phyloP scores from a whole-genome alignment of 225 moss, liverwort and hornwort species.

The Physcomitrium patens region DNA sequence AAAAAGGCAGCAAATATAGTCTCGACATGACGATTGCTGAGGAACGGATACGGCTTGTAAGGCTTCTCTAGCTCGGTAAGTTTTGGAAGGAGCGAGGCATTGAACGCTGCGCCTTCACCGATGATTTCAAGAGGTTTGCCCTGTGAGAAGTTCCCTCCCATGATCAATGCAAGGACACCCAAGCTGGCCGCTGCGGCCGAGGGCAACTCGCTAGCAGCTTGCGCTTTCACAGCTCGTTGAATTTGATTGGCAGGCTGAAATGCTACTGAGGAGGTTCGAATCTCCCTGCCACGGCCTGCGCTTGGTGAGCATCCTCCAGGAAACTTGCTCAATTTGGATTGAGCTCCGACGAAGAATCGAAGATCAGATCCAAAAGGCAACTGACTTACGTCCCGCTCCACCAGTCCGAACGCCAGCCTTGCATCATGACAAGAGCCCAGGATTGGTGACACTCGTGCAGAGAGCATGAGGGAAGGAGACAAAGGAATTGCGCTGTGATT shows the following conservation, averaged over 20 bases:
- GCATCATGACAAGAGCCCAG: neutral
- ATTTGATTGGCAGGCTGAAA: neutral
- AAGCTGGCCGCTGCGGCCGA: slow-evolving; percentile 37
- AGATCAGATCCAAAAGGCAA: neutral
- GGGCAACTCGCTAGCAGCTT: slow-evolving; percentile 13
- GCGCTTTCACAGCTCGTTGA: slow-evolving; percentile 25
- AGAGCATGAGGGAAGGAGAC: slow-evolving; percentile 22
- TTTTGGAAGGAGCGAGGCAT: slow-evolving; percentile 40
- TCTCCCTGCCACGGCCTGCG: neutral
- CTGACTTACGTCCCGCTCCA: neutral
- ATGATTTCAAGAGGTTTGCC: slow-evolving; percentile 52
- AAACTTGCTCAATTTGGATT: neutral
- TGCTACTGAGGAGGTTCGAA: neutral
- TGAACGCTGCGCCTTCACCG: slow-evolving; percentile 44
- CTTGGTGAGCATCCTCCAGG: neutral
- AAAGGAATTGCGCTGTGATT: slow-evolving; percentile 8
- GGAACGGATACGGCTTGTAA: slow-evolving; percentile 62
- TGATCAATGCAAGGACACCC: slow-evolving; percentile 21
- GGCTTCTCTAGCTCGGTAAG: slow-evolving; percentile 59
- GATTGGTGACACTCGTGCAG: slow-evolving; percentile 6
- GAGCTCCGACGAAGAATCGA: neutral
- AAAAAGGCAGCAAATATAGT: slow-evolving; percentile 86
- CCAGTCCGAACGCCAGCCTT: slow-evolving; percentile 1
- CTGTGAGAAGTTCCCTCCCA: slow-evolving; percentile 28
- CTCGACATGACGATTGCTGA: slow-evolving; percentile 84